phyloP scores from a whole-genome alignment of 2,329 filamentous ascomycete genomes.

The Graphilbum sp. region DNA sequence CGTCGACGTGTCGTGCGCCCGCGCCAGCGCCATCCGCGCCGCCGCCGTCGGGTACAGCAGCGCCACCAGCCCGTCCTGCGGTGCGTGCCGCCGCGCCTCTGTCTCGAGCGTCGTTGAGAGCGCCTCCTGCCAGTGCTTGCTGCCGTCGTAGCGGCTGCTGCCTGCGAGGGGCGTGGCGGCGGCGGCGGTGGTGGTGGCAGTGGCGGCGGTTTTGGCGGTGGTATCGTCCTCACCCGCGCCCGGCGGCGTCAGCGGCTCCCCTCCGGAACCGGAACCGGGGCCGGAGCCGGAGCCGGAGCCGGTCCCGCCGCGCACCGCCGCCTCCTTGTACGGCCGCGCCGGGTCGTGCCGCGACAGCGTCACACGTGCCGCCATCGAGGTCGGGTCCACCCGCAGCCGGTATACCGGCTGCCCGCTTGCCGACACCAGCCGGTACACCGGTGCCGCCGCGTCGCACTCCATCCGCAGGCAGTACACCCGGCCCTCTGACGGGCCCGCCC shows the following conservation, averaged over 20 bases:
- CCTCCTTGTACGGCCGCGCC: constrained; percentile 32
- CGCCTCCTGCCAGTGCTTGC: constrained; percentile 40
- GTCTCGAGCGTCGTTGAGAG: constrained; percentile 42
- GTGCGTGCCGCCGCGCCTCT: constrained; percentile 31
- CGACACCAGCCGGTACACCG: constrained; percentile 51
- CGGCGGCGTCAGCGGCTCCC: too few relatives aligned
- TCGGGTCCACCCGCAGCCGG: constrained; percentile 46
- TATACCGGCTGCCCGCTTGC: constrained; percentile 48
- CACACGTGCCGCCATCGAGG: constrained; percentile 45
- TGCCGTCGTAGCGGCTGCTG: constrained; percentile 20
- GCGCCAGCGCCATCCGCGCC: constrained; percentile 44
- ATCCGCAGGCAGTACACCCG: constrained; percentile 42
- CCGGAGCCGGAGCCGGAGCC: constrained; percentile 9
- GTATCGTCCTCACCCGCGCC: too few relatives aligned
- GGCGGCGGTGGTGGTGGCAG: too few relatives aligned
- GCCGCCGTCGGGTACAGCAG: constrained; percentile 51
- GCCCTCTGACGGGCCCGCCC: constrained; percentile 41
- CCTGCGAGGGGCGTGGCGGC: background rate
- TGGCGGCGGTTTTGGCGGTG: too few relatives aligned
- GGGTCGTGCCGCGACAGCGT: constrained; percentile 44
- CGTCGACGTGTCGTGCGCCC: constrained; percentile 40
- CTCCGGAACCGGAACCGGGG: constrained; percentile 22
- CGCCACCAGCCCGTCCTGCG: constrained; percentile 48
- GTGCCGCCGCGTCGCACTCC: constrained; percentile 39
- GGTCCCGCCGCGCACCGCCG: background rate